A percentile compares a stretch with the other conserved stretches of the same genome.
Evolutionary conservation across 768 basidiomycete species (phyloP).

Genomic region (Lactarius hatsudake): DNA sequence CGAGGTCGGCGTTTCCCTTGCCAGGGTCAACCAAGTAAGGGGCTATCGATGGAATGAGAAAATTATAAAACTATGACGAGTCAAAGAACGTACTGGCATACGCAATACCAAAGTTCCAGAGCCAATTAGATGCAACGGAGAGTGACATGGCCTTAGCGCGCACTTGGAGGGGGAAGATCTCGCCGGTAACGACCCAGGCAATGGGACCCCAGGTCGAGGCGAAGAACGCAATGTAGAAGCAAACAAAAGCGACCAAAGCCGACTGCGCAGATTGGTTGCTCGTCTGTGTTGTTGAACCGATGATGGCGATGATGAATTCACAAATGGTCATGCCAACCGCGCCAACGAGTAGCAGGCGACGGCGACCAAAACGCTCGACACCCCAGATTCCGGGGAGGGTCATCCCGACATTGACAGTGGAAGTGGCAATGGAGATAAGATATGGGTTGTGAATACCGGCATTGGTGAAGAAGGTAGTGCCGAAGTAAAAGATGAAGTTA

Average conservation of each 20-base stretch:
- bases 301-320: conserved; percentile 77
- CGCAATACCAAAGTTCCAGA: conserved; percentile 44
- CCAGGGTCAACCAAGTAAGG: conserved; percentile 48
- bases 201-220: conserved; percentile 71
- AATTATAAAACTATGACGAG: background rate
- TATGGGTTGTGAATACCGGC: conserved; percentile 45
- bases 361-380: conserved; percentile 78
- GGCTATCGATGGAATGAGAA: conserved; percentile 31
- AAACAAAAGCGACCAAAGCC: conserved; percentile 45
- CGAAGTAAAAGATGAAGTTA: conserved; percentile 74
- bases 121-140: conserved; percentile 43
- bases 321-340: conserved; percentile 71
- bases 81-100: conserved; percentile 23
- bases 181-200: conserved; percentile 60
- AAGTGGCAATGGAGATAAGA: conserved; percentile 64
- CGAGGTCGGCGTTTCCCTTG: conserved; percentile 52
- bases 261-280: conserved; percentile 51
- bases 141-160: conserved; percentile 43
- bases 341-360: conserved; percentile 68
- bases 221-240: conserved; percentile 63
- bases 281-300: conserved; percentile 48
- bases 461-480: conserved; percentile 44
- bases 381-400: conserved; percentile 52
- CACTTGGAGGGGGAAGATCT: conserved; percentile 34
- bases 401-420: conserved; percentile 50